Conservation (phyloP, 2,329 filamentous ascomycete genomes). For the Mariannaea elegans region DNA sequence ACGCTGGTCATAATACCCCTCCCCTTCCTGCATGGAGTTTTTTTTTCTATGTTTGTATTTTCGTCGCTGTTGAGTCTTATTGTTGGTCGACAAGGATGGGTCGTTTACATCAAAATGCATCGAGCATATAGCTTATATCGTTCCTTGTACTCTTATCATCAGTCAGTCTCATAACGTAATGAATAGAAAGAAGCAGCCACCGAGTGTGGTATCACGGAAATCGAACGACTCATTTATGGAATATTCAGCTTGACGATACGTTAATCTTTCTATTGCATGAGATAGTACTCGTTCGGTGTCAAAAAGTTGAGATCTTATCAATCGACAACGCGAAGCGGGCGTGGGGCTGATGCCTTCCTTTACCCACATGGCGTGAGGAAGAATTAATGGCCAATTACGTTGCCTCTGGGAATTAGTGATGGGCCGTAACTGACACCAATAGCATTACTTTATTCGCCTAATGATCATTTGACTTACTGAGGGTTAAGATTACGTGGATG, state of each 20-base stretch:
- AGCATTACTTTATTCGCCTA: no score
- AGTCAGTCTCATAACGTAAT: conserved; percentile 11
- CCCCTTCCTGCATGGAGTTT: conserved; percentile 9
- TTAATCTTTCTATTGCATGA: no score
- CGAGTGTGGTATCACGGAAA: background rate
- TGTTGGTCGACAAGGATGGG: conserved; percentile 2
- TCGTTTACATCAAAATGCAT: conserved; percentile 5
- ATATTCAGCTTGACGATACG: no score
- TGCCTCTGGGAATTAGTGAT: no score
- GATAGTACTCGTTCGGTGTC: no score
- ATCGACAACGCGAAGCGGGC: background rate
- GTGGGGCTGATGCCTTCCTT: no score
- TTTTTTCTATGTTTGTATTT: conserved; percentile 1
- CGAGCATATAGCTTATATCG: background rate
- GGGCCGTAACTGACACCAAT: no score
- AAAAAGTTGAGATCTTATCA: background rate
- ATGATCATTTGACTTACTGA: no score
- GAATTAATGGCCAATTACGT: no score
- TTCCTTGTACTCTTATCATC: conserved; percentile 12
- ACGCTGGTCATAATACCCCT: conserved; percentile 26
- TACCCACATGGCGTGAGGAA: background rate
- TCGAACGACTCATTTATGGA: no score
- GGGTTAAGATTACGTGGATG: no score
- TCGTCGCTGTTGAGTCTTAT: background rate
- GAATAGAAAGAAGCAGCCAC: conserved; percentile 6